Percentiles rank a stretch among this genome's conserved stretches.
Evolutionary conservation across 345 rosid genomes (phyloP).

Genomic region (Stellera chamaejasme): DNA sequence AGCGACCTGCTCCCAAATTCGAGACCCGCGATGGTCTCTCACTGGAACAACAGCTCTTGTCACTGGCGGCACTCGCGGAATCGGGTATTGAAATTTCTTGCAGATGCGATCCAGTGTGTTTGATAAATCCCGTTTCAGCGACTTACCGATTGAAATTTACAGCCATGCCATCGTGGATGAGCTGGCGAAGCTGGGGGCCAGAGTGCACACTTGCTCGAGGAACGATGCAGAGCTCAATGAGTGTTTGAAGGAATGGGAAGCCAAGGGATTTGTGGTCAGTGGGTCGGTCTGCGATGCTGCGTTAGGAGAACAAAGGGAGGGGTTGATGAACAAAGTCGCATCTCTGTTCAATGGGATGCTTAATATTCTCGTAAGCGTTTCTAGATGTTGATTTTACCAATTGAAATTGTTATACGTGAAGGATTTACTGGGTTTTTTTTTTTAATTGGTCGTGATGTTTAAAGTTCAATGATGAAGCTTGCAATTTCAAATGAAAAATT

Average conservation of each 20-base stretch:
- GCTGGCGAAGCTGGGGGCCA: constrained; percentile 62
- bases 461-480: too few species aligned
- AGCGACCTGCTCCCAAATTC: constrained; percentile 11
- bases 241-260: constrained; percentile 53
- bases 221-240: constrained; percentile 46
- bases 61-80: constrained; percentile 91
- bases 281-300: constrained; percentile 78
- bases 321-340: constrained; percentile 44
- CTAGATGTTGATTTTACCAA: too few species aligned
- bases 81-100: constrained; percentile 34
- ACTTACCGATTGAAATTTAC: not conserved
- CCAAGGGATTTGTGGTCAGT: constrained; percentile 44
- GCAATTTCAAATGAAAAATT: too few species aligned
- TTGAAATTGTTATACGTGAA: too few species aligned
- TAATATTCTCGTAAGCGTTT: constrained; percentile 50
- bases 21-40: constrained; percentile 52
- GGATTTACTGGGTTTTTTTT: too few species aligned
- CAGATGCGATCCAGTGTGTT: not conserved
- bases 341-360: constrained; percentile 46
- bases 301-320: constrained; percentile 38
- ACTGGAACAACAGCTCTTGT: constrained; percentile 65
- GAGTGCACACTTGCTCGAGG: constrained; percentile 72
- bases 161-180: constrained; percentile 75
- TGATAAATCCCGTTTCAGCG: not conserved
- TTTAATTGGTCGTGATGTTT: too few species aligned